Conservation (phyloP, 352 stramenopile genomes). For the Pelagophyceae sp. region DNA sequence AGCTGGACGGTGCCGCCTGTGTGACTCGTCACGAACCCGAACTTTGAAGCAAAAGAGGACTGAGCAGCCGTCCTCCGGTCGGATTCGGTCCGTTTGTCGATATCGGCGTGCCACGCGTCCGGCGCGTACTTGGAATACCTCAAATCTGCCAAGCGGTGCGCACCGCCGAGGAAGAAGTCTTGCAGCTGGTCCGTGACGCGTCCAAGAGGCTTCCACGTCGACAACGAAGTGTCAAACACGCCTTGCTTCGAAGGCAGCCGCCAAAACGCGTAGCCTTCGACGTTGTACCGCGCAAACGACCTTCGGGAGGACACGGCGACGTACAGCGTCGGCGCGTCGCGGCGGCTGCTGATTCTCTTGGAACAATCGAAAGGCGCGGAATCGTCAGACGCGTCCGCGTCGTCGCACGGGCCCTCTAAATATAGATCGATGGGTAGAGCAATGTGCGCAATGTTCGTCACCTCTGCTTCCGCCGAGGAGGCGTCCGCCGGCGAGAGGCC, state of each 20-base stretch:
- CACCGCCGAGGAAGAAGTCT: slow-evolving; percentile 19
- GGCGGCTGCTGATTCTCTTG: not conserved
- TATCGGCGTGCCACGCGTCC: not conserved
- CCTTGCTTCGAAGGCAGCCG: not conserved
- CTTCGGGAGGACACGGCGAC: not conserved
- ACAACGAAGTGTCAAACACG: not conserved
- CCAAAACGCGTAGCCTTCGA: slow-evolving; percentile 15
- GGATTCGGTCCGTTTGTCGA: not conserved
- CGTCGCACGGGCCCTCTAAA: not conserved
- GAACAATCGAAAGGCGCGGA: not conserved
- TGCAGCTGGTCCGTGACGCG: slow-evolving; percentile 5
- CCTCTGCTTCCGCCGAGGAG: not conserved
- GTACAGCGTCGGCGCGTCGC: not conserved
- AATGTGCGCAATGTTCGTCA: not conserved
- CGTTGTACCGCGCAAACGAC: not conserved
- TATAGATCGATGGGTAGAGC: not conserved
- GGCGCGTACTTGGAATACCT: not conserved
- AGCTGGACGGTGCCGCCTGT: not conserved
- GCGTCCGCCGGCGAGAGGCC: not conserved
- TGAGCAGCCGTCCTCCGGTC: not conserved
- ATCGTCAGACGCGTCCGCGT: not conserved
- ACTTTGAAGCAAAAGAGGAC: not conserved
- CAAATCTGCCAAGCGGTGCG: not conserved
- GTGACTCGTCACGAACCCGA: not conserved
- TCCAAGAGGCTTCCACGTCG: not conserved